Evolutionary conservation across 2,329 filamentous ascomycete genomes (phyloP).

Genomic region (Fusarium bulbicola): DNA sequence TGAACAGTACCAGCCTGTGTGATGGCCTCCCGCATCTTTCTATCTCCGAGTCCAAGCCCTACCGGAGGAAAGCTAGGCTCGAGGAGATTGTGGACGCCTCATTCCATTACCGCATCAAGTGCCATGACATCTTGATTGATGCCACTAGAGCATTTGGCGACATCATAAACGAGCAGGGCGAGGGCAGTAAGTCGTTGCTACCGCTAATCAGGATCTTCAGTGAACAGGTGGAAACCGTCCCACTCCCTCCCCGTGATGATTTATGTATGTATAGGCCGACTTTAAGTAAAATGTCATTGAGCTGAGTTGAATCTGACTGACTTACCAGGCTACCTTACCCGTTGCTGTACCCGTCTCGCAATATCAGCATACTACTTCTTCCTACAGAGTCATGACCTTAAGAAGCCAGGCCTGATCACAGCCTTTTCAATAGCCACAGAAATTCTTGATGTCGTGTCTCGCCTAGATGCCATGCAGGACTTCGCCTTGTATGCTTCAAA

Average conservation of each 20-base stretch:
- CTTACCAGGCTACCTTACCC: background rate
- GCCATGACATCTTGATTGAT: background rate
- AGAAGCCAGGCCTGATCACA: background rate
- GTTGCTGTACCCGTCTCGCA: background rate
- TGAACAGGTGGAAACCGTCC: background rate
- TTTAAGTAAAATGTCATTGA: background rate
- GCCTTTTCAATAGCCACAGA: background rate
- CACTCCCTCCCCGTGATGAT: background rate
- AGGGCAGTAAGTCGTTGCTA: background rate
- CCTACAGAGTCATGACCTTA: background rate
- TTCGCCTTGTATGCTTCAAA: constrained; percentile 1
- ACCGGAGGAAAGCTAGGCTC: background rate
- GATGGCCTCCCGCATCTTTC: background rate
- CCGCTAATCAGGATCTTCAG: background rate
- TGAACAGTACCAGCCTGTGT: background rate
- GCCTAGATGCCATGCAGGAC: background rate
- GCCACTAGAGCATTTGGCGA: background rate
- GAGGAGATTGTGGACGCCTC: background rate
- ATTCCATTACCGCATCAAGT: background rate
- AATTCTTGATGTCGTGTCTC: background rate
- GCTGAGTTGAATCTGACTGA: background rate
- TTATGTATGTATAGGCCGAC: background rate
- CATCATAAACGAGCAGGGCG: background rate
- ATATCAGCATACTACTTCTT: constrained; percentile 1
- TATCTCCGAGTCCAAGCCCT: background rate